These are phyloP conservation scores for Alternaria longipes DNA, from an alignment of 2,329 filamentous ascomycete genomes.

Conservation along the genomic window DNA sequence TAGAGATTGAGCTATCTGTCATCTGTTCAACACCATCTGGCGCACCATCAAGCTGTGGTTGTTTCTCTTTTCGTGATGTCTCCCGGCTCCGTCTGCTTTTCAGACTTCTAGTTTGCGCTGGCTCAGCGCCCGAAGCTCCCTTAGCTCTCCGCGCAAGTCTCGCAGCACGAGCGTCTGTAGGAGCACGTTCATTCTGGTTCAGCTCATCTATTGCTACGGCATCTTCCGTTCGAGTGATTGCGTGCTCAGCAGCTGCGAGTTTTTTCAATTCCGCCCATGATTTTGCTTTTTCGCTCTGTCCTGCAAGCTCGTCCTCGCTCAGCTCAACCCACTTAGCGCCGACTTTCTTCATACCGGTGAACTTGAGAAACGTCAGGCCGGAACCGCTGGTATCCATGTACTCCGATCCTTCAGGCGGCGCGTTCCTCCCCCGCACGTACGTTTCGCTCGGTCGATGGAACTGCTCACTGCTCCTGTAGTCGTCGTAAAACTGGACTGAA, in stretches of 20 bases:
- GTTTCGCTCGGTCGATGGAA: slow-evolving; percentile 28
- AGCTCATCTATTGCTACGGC: background rate
- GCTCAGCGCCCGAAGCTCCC: slow-evolving; percentile 1
- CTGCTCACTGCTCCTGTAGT: slow-evolving; percentile 26
- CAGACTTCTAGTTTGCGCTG: background rate
- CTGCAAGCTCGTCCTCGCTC: slow-evolving; percentile 25
- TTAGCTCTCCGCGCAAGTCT: slow-evolving; percentile 19
- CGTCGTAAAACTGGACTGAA: slow-evolving; percentile 27
- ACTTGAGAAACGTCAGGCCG: slow-evolving; percentile 29
- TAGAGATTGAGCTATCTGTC: background rate
- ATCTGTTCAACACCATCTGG: background rate
- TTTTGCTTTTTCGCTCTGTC: slow-evolving; percentile 5
- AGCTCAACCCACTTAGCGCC: slow-evolving; percentile 35
- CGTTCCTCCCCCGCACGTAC: slow-evolving; percentile 41
- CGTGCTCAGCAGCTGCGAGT: background rate
- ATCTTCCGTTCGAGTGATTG: background rate
- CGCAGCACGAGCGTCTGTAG: slow-evolving; percentile 14
- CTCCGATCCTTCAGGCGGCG: slow-evolving; percentile 32
- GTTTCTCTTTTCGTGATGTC: slow-evolving; percentile 1
- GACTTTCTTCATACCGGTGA: slow-evolving; percentile 35
- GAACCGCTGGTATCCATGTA: slow-evolving; percentile 43
- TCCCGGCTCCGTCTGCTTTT: background rate
- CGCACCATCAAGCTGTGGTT: background rate
- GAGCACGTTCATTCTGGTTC: background rate
- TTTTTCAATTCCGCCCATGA: slow-evolving; percentile 1